phyloP scores from a whole-genome alignment of 2,329 filamentous ascomycete species.

The Apiospora rasikravindrae region DNA sequence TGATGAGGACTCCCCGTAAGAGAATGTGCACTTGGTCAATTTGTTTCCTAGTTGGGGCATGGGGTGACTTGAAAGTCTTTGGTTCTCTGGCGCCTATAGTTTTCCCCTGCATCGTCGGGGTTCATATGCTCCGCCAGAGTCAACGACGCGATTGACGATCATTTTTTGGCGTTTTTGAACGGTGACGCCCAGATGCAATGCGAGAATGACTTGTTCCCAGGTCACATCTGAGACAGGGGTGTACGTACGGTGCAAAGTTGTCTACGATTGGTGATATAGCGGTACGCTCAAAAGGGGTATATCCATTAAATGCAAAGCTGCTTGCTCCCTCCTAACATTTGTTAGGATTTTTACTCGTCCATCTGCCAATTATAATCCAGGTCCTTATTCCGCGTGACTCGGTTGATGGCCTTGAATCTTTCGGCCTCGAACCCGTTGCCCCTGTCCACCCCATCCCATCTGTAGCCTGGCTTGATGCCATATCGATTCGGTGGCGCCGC shows the following conservation, averaged over 20 bases:
- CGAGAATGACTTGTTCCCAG: no score
- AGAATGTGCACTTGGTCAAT: no score
- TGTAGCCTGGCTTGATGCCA: constrained; percentile 87
- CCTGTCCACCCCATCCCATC: constrained; percentile 97
- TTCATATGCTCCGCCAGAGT: no score
- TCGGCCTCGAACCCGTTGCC: constrained; percentile 93
- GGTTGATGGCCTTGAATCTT: constrained; percentile 87
- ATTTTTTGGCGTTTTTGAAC: no score
- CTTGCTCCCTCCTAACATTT: background rate
- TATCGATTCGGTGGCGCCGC: constrained; percentile 89
- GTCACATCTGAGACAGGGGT: background rate
- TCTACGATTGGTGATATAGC: background rate
- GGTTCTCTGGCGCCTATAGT: no score
- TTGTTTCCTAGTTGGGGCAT: no score
- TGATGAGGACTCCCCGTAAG: no score
- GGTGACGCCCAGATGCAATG: background rate
- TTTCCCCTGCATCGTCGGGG: no score
- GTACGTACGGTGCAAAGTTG: background rate
- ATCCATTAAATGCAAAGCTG: constrained; percentile 10
- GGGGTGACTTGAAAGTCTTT: no score
- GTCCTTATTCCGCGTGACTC: constrained; percentile 74
- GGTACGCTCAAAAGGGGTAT: constrained; percentile 5
- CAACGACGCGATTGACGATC: no score
- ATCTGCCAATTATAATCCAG: constrained; percentile 95
- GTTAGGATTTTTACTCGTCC: constrained; percentile 68